Base-by-base conservation (phyloP, 768 basidiomycete genomes). In the Suillus ampliporus region DNA sequence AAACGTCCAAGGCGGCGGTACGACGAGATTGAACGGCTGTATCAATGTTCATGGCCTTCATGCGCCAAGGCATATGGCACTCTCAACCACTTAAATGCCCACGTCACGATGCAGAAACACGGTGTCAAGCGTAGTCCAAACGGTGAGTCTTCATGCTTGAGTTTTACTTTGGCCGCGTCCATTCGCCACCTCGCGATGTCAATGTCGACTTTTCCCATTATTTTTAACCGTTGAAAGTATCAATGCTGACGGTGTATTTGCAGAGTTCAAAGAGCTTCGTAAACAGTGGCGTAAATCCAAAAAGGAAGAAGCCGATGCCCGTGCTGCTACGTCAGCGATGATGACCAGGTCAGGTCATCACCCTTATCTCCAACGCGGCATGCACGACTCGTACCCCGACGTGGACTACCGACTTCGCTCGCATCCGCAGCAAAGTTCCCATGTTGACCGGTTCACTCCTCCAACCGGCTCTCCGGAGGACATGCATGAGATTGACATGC, bases 31-130 rank as follows among this genome's bases (percentile, higher is more conserved):
- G 95, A 97, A 77, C 87, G 96, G 31, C 78, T 97, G 58, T 98
- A 98, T 73, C 85, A 86, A 61, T 98, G 96, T 80, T 89, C 89
- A 56, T 93, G 88, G 85, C 85, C 84, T 5, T 83, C 86, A 48
- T 89, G 88, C 66, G 82, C 86, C 60, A 97, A 97, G 78, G 84
- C 92, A 31, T 97, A 97, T 71, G 95, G 95, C 35, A 97, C 95
- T 5, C 82, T 98, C 54, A 98, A 99, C 74, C 97, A 99, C 76
- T 83, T 99, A 64, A 99, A 99, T 74, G 95, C 95, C 35, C 97
- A 99, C 75, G 94, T 98, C 61, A 91, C 89, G n/a, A 97, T 97
- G 93, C 97, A 98, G 76, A 92, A 92, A 76, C 97, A 99, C 74
- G 97, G 97, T 47, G 61, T 82, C 17, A 98, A 97, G 79, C 86